Conservation (phyloP, 2,329 filamentous ascomycete genomes). For the Neofusicoccum sp. region DNA sequence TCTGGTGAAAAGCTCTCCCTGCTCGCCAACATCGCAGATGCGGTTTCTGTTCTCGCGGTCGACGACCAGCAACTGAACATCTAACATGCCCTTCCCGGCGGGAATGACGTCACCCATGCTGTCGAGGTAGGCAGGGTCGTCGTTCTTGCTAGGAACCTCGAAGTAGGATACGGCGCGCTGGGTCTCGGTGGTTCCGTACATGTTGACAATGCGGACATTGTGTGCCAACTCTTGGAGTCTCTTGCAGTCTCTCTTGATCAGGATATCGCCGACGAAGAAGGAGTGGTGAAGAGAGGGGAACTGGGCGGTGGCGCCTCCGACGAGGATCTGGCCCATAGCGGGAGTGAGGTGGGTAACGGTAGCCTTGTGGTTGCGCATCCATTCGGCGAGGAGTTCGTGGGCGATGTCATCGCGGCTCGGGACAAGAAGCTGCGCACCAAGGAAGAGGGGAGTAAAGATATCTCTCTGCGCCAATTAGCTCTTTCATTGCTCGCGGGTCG, state of each 20-base stretch:
- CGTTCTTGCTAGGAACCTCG: constrained; percentile 68
- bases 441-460: constrained; percentile 87
- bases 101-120: constrained; percentile 75
- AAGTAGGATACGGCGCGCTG: constrained; percentile 81
- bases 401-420: constrained; percentile 82
- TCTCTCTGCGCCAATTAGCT: constrained; percentile 51
- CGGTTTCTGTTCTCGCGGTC: constrained; percentile 67
- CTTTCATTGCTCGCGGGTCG: not conserved
- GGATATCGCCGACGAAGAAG: constrained; percentile 90
- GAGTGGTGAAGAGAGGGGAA: constrained; percentile 77
- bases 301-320: constrained; percentile 76
- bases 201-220: constrained; percentile 77
- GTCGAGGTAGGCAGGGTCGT: constrained; percentile 66
- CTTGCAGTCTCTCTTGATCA: constrained; percentile 82
- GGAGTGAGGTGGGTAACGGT: constrained; percentile 90
- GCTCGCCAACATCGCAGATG: constrained; percentile 77
- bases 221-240: constrained; percentile 74
- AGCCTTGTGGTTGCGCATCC: constrained; percentile 75
- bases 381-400: constrained; percentile 83
- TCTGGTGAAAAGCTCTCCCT: constrained; percentile 81
- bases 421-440: constrained; percentile 78
- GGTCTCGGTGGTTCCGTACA: constrained; percentile 89
- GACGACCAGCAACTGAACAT: constrained; percentile 87
- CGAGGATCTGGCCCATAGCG: constrained; percentile 92
- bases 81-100: constrained; percentile 81